phyloP scores from a whole-genome alignment of 2,329 filamentous ascomycete genomes.

The Trematosphaeria pertusa region DNA sequence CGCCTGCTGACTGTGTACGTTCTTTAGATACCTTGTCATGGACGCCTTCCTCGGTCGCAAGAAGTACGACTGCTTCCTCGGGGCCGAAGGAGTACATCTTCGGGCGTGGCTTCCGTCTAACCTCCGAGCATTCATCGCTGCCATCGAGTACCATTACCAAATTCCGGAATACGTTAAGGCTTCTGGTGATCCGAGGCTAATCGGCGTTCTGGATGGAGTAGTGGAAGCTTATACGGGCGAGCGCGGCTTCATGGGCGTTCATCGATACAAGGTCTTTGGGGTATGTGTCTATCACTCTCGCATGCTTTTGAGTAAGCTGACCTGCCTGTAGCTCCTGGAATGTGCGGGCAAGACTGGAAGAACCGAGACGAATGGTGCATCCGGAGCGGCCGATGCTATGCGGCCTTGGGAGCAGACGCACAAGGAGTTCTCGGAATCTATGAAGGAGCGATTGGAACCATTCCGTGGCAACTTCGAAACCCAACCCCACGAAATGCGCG shows the following conservation, averaged over 20 bases:
- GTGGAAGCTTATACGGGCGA: conserved; percentile 64
- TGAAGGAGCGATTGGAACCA: conserved; percentile 62
- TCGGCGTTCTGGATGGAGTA: conserved; percentile 62
- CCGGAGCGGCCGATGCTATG: conserved; percentile 26
- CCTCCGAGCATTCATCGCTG: conserved; percentile 62
- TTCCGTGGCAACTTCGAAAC: conserved; percentile 56
- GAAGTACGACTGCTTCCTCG: conserved; percentile 61
- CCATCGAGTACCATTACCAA: conserved; percentile 62
- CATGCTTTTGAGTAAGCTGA: not conserved
- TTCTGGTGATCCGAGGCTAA: conserved; percentile 58
- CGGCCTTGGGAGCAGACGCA: conserved; percentile 34
- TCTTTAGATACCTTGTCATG: conserved; percentile 30
- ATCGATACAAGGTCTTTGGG: conserved; percentile 65
- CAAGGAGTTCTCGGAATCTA: conserved; percentile 58
- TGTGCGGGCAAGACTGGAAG: conserved; percentile 62
- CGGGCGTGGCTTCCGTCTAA: conserved; percentile 63
- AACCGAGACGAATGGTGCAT: conserved; percentile 46
- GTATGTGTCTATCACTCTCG: conserved; percentile 40
- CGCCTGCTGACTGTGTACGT: not conserved
- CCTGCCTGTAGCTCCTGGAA: conserved; percentile 47
- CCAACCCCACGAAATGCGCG: conserved; percentile 63
- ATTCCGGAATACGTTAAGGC: conserved; percentile 62
- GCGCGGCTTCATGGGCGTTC: conserved; percentile 63
- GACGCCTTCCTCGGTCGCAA: conserved; percentile 44
- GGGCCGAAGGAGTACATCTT: conserved; percentile 60